Percentiles rank a stretch among this genome's conserved stretches.
phyloP scores from a whole-genome alignment of 2,329 filamentous ascomycete species.

The Penicillium verrucosum region DNA sequence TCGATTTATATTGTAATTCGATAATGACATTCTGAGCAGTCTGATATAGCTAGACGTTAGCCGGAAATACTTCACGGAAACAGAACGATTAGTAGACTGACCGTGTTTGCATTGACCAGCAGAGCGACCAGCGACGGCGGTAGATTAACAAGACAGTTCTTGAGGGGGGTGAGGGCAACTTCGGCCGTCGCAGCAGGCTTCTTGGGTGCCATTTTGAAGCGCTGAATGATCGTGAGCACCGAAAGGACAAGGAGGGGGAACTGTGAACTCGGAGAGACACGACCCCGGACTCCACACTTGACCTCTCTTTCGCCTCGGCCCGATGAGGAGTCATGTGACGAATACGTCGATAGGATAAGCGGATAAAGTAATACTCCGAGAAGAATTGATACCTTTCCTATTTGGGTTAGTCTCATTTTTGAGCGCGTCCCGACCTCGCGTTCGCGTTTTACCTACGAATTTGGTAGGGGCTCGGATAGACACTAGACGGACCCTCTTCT shows the following conservation, averaged over 20 bases:
- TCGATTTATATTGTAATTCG: constrained; percentile 74
- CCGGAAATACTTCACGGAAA: constrained; percentile 7
- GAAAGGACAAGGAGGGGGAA: constrained; percentile 14
- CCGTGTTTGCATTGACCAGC: constrained; percentile 84
- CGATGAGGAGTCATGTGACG: constrained; percentile 19
- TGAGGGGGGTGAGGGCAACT: constrained; percentile 79
- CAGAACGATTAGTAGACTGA: constrained; percentile 47
- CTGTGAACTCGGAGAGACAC: constrained; percentile 13
- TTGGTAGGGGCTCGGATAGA: constrained; percentile 14
- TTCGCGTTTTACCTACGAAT: constrained; percentile 9
- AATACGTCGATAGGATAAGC: background rate
- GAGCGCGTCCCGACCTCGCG: constrained; percentile 16
- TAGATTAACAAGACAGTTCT: constrained; percentile 93
- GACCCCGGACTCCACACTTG: constrained; percentile 22
- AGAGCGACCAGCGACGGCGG: constrained; percentile 79
- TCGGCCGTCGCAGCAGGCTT: constrained; percentile 68
- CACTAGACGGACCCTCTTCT: constrained; percentile 11
- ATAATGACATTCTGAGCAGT: constrained; percentile 94
- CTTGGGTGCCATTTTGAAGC: constrained; percentile 43
- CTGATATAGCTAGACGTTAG: constrained; percentile 46
- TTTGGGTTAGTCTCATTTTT: constrained; percentile 6
- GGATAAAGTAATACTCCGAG: constrained; percentile 6
- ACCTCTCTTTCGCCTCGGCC: constrained; percentile 31
- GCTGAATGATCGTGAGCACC: constrained; percentile 12
- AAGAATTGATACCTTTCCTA: constrained; percentile 3